Conservation (phyloP, 1,284 basidiomycete species). For the Ganoderma resinaceum region DNA sequence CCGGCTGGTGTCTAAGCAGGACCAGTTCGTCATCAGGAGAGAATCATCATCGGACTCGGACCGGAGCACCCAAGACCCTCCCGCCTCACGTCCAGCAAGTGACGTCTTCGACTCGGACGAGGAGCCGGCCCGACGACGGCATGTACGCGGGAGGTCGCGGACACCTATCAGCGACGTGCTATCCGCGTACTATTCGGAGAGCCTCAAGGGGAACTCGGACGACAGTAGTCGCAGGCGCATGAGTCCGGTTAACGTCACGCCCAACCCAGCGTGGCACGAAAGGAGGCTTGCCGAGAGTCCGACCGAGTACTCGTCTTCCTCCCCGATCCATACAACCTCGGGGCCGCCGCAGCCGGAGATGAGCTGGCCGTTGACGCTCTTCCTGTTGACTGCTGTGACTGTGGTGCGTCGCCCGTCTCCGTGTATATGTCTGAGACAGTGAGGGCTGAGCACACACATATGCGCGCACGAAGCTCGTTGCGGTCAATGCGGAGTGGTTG, state of each 20-base stretch:
- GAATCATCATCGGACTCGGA: slow-evolving; percentile 1
- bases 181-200: slow-evolving; percentile 35
- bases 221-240: not conserved
- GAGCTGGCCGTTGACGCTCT: slow-evolving; percentile 64
- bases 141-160: slow-evolving; percentile 20
- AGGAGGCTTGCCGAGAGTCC: slow-evolving; percentile 1
- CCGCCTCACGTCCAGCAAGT: not conserved
- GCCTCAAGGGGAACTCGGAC: slow-evolving; percentile 10
- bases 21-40: slow-evolving; percentile 18
- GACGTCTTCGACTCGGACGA: slow-evolving; percentile 22
- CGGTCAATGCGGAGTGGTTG: slow-evolving; percentile 83
- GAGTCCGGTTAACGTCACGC: not conserved
- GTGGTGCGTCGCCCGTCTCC: slow-evolving; percentile 52
- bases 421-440: not conserved
- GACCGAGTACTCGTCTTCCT: slow-evolving; percentile 1
- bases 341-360: slow-evolving; percentile 46
- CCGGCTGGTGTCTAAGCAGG: slow-evolving; percentile 39
- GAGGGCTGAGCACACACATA: not conserved
- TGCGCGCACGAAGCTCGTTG: slow-evolving; percentile 53
- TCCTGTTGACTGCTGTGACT: slow-evolving; percentile 67
- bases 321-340: not conserved
- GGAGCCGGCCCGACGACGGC: slow-evolving; percentile 12
- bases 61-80: not conserved
- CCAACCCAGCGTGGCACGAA: slow-evolving; percentile 7
- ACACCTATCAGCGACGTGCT: slow-evolving; percentile 37